Percentiles rank a stretch among this genome's conserved stretches.
Conservation (phyloP, 1,139 yeast genomes). For the Suzukiozyma palmioleophila region DNA sequence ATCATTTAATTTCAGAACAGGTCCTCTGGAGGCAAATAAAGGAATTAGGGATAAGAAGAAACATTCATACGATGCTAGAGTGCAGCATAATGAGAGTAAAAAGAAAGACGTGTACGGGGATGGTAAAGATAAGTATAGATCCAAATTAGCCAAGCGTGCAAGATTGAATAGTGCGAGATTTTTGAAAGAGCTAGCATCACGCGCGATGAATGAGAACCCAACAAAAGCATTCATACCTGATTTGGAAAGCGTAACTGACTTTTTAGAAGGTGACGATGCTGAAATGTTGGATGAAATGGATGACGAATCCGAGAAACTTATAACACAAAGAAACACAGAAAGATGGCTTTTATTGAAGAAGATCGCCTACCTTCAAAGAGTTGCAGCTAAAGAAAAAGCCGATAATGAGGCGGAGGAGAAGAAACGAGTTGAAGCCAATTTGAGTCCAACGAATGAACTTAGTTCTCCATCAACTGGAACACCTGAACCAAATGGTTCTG, state of each 20-base stretch:
- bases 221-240: slow-evolving; percentile 51
- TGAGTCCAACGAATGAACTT: slow-evolving; percentile 15
- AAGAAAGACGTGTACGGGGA: slow-evolving; percentile 69
- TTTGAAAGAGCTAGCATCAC: slow-evolving; percentile 51
- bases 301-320: slow-evolving; percentile 36
- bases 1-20: slow-evolving; percentile 84
- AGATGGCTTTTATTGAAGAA: slow-evolving; percentile 69
- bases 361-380: slow-evolving; percentile 61
- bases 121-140: slow-evolving; percentile 61
- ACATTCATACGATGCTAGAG: slow-evolving; percentile 75
- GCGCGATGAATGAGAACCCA: slow-evolving; percentile 37
- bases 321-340: slow-evolving; percentile 48
- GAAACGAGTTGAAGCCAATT: slow-evolving; percentile 32
- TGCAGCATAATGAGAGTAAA: slow-evolving; percentile 63
- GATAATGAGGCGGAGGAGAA: slow-evolving; percentile 28
- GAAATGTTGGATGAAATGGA: slow-evolving; percentile 33
- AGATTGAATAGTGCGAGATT: slow-evolving; percentile 52
- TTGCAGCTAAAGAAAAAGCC: slow-evolving; percentile 43
- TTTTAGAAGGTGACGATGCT: slow-evolving; percentile 45
- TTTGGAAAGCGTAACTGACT: slow-evolving; percentile 49
- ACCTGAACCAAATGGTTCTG: slow-evolving; percentile 8
- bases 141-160: slow-evolving; percentile 42
- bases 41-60: slow-evolving; percentile 85
- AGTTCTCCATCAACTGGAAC: slow-evolving; percentile 4
- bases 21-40: slow-evolving; percentile 63